Evolutionary conservation across 2,329 filamentous ascomycete species (phyloP), one percentile per base, ranked within the genome.

Genomic region (Ophiostoma sp.): DNA sequence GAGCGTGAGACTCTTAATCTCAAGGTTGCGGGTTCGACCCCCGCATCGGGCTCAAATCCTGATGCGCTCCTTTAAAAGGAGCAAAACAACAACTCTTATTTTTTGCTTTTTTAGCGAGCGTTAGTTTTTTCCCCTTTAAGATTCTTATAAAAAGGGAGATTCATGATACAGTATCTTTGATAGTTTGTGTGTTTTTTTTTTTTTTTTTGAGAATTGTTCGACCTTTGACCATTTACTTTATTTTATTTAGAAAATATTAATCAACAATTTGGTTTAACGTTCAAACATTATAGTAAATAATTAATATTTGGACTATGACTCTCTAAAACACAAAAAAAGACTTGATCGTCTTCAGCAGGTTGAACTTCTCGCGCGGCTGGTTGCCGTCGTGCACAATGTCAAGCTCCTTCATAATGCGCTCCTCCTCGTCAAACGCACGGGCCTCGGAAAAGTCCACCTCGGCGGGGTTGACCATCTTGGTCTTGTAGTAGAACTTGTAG

Each of bases 1-100:
- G 87, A 89, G 86, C 87, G 86, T 89, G 84, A 88, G 87, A 89
- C 87, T 89, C 87, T 86, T 85, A 85, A 84, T 76, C 75, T 75
- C 73, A 76, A 76, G 75, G 75, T 76, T 76, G 75, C 74, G 75
- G 75, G 75, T 76, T 76, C 75, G 82, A 83, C 80, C 81, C 82
- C 82, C 81, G 80, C 81, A 79, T 81, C 76, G 78, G 79, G 80
- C 80, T 81, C 79, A 80, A 80, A 77, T 80, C 79, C 79, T 75
- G 77, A 79, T 79, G 77, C 77, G 72, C 70, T 72, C 72, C 65
- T 36, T 20, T 17, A 13, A 23, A 17, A 62, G 57, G 23, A 62
- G 57, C 23, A 35, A 13, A 33, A 33, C 13, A 60, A 31, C 27
- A 62, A 35, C 57, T 62, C 57, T 62, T 62, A 33, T 31, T 60